Percentiles rank a stretch among this genome's conserved stretches.
Conservation (phyloP, 2,329 filamentous ascomycete genomes). For the Talaromyces albobiverticillius region DNA sequence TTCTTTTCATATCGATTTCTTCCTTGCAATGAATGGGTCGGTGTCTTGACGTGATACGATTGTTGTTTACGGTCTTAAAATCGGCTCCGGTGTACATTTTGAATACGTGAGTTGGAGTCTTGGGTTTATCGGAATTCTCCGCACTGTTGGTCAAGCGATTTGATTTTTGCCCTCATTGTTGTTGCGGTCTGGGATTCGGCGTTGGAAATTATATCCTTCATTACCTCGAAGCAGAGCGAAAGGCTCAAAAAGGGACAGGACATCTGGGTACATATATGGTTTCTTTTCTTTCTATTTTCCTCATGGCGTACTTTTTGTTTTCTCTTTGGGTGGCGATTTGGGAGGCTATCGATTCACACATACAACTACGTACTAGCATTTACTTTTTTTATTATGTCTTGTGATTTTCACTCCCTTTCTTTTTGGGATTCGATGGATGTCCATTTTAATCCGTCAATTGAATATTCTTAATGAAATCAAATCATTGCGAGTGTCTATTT, state of each 20-base stretch:
- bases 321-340: background rate
- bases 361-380: no score
- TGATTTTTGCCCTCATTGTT: background rate
- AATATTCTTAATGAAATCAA: background rate
- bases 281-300: background rate
- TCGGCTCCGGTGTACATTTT: background rate
- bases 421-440: background rate
- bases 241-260: background rate
- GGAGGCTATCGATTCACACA: background rate
- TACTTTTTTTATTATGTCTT: background rate
- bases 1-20: background rate
- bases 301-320: background rate
- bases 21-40: background rate
- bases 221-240: background rate
- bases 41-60: slow-evolving; percentile 8
- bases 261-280: slow-evolving; percentile 1
- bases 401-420: background rate
- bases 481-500: no score
- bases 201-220: background rate
- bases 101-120: slow-evolving; percentile 3
- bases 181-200: background rate
- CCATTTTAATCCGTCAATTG: background rate
- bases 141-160: background rate
- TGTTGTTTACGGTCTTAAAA: background rate
- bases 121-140: background rate